Percentiles rank a stretch among this genome's conserved stretches.
Evolutionary conservation across 108 stramenopile genomes (phyloP).

Genomic region (Nannochloropsis gaditana): DNA sequence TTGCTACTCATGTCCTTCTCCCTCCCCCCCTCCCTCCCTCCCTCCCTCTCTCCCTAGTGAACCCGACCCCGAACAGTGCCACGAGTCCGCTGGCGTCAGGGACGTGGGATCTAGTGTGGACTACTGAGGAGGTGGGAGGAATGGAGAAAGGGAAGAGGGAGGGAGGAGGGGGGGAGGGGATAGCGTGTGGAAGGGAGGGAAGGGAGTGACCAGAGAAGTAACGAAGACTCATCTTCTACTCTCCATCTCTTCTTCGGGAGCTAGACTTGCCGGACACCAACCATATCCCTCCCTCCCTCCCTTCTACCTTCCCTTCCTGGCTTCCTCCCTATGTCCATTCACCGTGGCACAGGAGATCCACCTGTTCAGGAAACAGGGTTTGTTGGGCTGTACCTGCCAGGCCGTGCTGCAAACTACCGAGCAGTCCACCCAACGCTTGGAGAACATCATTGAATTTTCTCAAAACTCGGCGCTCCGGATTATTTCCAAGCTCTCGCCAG

Average conservation of each 20-base stretch:
- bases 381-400: not conserved
- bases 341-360: not conserved
- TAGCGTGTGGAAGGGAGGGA: not conserved
- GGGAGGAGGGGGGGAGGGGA: not conserved
- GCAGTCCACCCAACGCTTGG: not conserved
- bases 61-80: slow-evolving; percentile 6
- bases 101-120: slow-evolving; percentile 17
- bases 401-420: not conserved
- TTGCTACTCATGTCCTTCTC: not conserved
- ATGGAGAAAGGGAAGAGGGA: not conserved
- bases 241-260: not conserved
- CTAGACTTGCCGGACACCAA: not conserved
- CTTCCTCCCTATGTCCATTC: not conserved
- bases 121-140: not conserved
- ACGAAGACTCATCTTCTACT: not conserved
- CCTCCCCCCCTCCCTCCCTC: not conserved
- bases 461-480: not conserved
- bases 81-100: not conserved
- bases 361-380: not conserved
- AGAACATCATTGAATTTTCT: not conserved
- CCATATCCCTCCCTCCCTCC: not conserved
- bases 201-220: not conserved
- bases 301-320: not conserved
- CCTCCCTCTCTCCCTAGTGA: not conserved
- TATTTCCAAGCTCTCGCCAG: not conserved